Percentiles rank a stretch among this genome's conserved stretches.
Evolutionary conservation across 1,284 basidiomycete genomes (phyloP).

Genomic region (Omphalotus olearius): DNA sequence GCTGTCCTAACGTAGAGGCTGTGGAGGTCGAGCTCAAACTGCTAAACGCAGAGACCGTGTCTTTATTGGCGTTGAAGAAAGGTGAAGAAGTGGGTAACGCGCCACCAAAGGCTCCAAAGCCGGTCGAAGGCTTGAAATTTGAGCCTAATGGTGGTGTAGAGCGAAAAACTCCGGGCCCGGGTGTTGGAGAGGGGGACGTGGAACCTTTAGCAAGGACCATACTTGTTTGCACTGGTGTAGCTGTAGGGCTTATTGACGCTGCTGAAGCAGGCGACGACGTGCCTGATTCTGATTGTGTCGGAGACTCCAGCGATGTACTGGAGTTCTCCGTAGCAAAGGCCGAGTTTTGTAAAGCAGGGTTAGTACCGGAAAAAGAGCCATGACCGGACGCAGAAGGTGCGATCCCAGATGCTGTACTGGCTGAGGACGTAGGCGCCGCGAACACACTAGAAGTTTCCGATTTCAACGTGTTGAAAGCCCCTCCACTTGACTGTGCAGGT

Average conservation of each 20-base stretch:
- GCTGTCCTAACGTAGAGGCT: constrained; percentile 20
- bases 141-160: neutral
- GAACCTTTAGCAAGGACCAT: too few relatives aligned
- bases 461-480: constrained; percentile 4
- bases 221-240: too few relatives aligned
- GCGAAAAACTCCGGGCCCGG: neutral
- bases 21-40: constrained; percentile 16
- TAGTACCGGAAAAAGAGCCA: too few relatives aligned
- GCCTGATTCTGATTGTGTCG: too few relatives aligned
- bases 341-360: too few relatives aligned
- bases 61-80: constrained; percentile 43
- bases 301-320: too few relatives aligned
- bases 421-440: constrained; percentile 3
- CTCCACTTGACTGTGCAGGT: constrained; percentile 11
- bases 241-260: too few relatives aligned
- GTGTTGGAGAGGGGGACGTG: too few relatives aligned
- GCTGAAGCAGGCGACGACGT: too few relatives aligned
- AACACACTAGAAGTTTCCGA: constrained; percentile 10
- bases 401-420: neutral
- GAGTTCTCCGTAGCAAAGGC: too few relatives aligned
- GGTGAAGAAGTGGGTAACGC: constrained; percentile 40
- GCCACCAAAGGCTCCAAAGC: constrained; percentile 37
- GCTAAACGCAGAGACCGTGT: constrained; percentile 31
- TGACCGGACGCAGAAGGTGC: too few relatives aligned
- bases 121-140: constrained; percentile 32